Conservation (phyloP, 352 stramenopile species). For the Phytophthora palmivora region DNA sequence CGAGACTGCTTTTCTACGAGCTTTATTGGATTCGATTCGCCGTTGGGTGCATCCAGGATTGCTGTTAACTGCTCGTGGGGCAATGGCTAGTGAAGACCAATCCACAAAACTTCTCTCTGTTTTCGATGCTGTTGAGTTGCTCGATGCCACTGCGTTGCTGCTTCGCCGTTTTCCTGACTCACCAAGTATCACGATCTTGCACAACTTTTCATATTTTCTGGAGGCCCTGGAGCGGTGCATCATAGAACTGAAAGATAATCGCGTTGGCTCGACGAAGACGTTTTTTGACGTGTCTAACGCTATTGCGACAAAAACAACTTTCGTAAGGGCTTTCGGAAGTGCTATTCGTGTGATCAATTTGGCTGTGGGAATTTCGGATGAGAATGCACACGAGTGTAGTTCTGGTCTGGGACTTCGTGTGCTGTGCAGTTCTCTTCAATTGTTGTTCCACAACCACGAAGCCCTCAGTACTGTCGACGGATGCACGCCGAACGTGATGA, state of each 20-base stretch:
- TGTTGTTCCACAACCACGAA: constrained; percentile 82
- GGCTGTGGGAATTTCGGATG: constrained; percentile 72
- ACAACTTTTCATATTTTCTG: constrained; percentile 75
- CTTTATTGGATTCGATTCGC: constrained; percentile 79
- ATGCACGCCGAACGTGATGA: constrained; percentile 75
- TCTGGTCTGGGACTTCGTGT: constrained; percentile 76
- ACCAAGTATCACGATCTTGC: constrained; percentile 60
- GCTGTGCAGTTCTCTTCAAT: constrained; percentile 74
- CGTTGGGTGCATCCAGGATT: constrained; percentile 78
- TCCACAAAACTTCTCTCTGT: constrained; percentile 73
- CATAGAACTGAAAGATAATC: constrained; percentile 69
- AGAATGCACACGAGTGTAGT: constrained; percentile 79
- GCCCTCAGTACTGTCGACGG: constrained; percentile 53
- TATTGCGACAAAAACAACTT: constrained; percentile 64
- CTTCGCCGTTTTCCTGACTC: constrained; percentile 80
- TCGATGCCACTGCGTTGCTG: constrained; percentile 74
- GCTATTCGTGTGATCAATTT: constrained; percentile 83
- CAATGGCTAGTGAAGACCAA: constrained; percentile 46
- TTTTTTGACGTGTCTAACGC: constrained; percentile 64
- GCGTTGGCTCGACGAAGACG: constrained; percentile 41
- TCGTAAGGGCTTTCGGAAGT: constrained; percentile 76
- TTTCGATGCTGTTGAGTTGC: constrained; percentile 75
- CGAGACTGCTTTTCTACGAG: constrained; percentile 72
- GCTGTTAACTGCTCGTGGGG: constrained; percentile 48
- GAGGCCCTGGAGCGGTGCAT: constrained; percentile 85